These are phyloP conservation scores for Salisapilia sapeloensis DNA, from an alignment of 352 stramenopile genomes.

Conservation along the genomic window DNA sequence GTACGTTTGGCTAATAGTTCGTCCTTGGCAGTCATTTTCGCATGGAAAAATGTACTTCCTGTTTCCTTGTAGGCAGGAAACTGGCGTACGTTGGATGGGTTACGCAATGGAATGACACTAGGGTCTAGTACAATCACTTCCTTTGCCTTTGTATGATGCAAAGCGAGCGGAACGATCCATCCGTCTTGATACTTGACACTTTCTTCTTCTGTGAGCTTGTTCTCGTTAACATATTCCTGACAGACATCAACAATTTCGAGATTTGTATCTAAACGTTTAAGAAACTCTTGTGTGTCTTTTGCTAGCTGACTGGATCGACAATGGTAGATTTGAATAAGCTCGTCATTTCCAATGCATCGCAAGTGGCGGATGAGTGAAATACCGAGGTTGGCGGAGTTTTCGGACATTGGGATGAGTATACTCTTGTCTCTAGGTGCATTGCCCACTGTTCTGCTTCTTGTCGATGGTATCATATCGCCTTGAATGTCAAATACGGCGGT, in stretches of 20 bases:
- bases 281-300: constrained; percentile 9
- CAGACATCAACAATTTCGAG: constrained; percentile 32
- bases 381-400: constrained; percentile 18
- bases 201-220: constrained; percentile 1
- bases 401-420: constrained; percentile 20
- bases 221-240: constrained; percentile 4
- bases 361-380: constrained; percentile 30
- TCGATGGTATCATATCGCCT: constrained; percentile 6
- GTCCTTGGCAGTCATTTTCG: not conserved
- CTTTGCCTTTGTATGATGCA: constrained; percentile 22
- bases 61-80: constrained; percentile 5
- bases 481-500: constrained; percentile 4
- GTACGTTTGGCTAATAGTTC: constrained; percentile 3
- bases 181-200: not conserved
- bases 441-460: constrained; percentile 11
- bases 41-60: constrained; percentile 7
- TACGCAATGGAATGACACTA: constrained; percentile 16
- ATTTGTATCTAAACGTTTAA: constrained; percentile 13
- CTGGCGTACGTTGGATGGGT: constrained; percentile 10
- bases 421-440: constrained; percentile 7
- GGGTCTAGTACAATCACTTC: constrained; percentile 34
- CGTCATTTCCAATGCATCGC: constrained; percentile 22
- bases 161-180: constrained; percentile 6
- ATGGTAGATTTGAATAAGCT: constrained; percentile 36
- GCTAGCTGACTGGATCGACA: constrained; percentile 24